Evolutionary conservation across 306 rosid genomes (phyloP).

Genomic region (Sicyos baderoa): DNA sequence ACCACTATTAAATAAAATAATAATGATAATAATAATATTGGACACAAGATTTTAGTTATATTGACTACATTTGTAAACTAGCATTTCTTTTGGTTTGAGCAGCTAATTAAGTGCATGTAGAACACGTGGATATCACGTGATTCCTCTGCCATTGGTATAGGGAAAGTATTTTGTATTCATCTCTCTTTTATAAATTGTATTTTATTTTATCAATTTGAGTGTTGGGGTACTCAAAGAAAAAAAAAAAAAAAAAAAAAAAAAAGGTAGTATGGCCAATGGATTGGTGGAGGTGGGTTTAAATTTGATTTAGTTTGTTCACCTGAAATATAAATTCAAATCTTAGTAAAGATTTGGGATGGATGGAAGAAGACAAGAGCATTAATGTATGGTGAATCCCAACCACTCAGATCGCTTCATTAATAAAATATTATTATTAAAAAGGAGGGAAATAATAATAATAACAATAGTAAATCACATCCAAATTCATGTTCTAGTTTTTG

Average conservation of each 20-base stretch:
- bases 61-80: too few relatives aligned
- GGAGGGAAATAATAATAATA: too few relatives aligned
- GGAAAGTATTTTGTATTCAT: neutral
- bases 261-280: neutral
- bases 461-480: too few relatives aligned
- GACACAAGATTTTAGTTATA: too few relatives aligned
- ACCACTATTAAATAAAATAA: too few relatives aligned
- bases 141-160: neutral
- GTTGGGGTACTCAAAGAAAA: too few relatives aligned
- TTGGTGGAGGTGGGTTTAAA: neutral
- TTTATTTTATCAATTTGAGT: neutral
- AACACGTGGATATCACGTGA: conserved; percentile 1
- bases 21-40: too few relatives aligned
- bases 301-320: neutral
- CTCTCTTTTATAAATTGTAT: neutral
- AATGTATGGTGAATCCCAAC: conserved; percentile 7
- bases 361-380: neutral
- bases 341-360: neutral
- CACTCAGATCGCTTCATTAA: neutral
- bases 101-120: neutral
- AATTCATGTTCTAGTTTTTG: too few relatives aligned
- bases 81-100: neutral
- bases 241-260: too few relatives aligned
- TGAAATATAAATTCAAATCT: neutral
- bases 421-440: neutral